These are phyloP conservation scores for Hypoxylon sp. DNA, from an alignment of 2,329 filamentous ascomycete species.

Conservation along the genomic window DNA sequence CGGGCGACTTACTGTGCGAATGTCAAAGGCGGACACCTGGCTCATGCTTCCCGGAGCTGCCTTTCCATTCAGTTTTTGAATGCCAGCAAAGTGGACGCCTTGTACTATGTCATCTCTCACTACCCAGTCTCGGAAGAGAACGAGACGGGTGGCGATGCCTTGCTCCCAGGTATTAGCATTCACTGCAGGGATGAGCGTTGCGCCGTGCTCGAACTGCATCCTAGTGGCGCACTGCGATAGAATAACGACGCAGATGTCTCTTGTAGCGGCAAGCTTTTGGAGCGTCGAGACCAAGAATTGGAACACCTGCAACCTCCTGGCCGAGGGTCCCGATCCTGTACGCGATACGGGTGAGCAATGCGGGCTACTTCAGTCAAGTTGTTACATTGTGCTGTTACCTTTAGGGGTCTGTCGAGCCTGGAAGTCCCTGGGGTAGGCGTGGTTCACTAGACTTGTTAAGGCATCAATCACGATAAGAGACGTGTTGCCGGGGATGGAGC, in stretches of 20 bases:
- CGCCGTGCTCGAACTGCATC: constrained; percentile 71
- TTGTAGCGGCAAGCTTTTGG: constrained; percentile 76
- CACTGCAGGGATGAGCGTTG: constrained; percentile 77
- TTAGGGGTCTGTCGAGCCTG: constrained; percentile 51
- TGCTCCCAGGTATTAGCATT: constrained; percentile 82
- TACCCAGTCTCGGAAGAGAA: constrained; percentile 80
- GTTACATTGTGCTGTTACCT: constrained; percentile 51
- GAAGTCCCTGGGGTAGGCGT: constrained; percentile 72
- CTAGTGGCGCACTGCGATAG: constrained; percentile 85
- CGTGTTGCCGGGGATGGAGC: constrained; percentile 68
- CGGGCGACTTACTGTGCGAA: constrained; percentile 54
- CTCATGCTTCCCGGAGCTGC: constrained; percentile 51
- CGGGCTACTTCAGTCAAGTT: not conserved
- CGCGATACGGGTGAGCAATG: constrained; percentile 6
- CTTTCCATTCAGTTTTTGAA: constrained; percentile 71
- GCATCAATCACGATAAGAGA: constrained; percentile 80
- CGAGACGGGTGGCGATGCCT: constrained; percentile 75
- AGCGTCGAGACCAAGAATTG: constrained; percentile 74
- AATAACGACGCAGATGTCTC: constrained; percentile 76
- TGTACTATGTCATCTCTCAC: constrained; percentile 56
- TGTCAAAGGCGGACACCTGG: constrained; percentile 57
- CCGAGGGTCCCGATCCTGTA: constrained; percentile 45
- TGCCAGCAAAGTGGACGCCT: constrained; percentile 65
- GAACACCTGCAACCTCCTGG: constrained; percentile 60
- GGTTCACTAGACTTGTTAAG: constrained; percentile 77